These are phyloP conservation scores for Verticillium nonalfalfae DNA, from an alignment of 2,329 filamentous ascomycete genomes.

Conservation along the genomic window DNA sequence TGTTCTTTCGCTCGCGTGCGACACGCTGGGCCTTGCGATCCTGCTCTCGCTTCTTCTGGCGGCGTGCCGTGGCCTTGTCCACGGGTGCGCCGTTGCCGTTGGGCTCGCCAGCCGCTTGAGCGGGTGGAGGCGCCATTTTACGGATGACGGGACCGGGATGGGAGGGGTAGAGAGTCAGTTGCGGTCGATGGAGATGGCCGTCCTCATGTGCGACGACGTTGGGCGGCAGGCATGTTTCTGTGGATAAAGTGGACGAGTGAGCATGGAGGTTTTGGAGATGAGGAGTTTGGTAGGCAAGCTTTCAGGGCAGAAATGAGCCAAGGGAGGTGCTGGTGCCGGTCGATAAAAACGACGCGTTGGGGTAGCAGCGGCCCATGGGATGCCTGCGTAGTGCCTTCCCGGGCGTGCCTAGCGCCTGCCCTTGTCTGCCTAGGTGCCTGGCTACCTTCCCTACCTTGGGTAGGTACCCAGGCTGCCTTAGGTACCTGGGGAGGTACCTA, in stretches of 20 bases:
- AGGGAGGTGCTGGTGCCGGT: too few relatives aligned
- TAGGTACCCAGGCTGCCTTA: too few relatives aligned
- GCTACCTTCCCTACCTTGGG: too few relatives aligned
- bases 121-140: background rate
- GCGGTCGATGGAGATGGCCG: background rate
- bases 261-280: background rate
- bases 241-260: constrained; percentile 1
- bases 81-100: background rate
- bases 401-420: too few relatives aligned
- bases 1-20: constrained; percentile 23
- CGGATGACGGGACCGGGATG: background rate
- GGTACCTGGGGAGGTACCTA: too few relatives aligned
- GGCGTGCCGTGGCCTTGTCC: constrained; percentile 10
- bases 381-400: too few relatives aligned
- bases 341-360: too few relatives aligned
- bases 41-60: constrained; percentile 22
- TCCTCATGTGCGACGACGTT: background rate
- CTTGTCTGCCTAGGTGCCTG: too few relatives aligned
- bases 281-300: background rate
- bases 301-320: background rate
- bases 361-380: too few relatives aligned
- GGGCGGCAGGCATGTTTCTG: constrained; percentile 1
- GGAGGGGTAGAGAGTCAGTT: background rate
- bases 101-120: background rate
- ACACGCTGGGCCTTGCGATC: constrained; percentile 23